Percentiles rank a stretch among this genome's conserved stretches.
phyloP scores from a whole-genome alignment of 2,329 filamentous ascomycete species.

The Cryphonectria radicalis region DNA sequence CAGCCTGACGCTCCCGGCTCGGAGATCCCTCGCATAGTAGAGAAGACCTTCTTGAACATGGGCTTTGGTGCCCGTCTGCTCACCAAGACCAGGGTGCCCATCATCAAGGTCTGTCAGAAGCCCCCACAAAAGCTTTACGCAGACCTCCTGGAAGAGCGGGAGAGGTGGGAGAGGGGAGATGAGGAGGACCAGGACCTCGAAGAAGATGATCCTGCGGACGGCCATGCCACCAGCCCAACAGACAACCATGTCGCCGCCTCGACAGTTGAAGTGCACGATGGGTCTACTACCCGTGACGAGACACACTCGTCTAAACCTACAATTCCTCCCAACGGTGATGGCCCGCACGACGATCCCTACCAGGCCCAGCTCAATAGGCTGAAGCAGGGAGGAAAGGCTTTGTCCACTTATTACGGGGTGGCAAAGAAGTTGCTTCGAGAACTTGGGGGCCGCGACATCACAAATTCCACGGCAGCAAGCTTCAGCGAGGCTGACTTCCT shows the following conservation, averaged over 20 bases:
- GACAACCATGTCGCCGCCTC: background rate
- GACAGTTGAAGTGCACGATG: conserved; percentile 15
- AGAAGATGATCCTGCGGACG: conserved; percentile 44
- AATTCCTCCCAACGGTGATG: conserved; percentile 1
- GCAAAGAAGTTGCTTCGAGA: conserved; percentile 56
- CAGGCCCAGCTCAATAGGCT: conserved; percentile 35
- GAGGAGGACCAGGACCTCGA: conserved; percentile 43
- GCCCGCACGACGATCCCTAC: conserved; percentile 5
- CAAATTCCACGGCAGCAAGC: conserved; percentile 48
- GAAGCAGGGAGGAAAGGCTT: conserved; percentile 46
- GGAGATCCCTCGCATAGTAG: conserved; percentile 73
- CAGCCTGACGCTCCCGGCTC: conserved; percentile 59
- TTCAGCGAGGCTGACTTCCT: conserved; percentile 51
- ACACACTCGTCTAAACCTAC: background rate
- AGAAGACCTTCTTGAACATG: conserved; percentile 72
- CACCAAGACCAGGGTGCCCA: conserved; percentile 79
- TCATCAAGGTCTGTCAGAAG: conserved; percentile 82
- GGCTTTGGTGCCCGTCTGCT: conserved; percentile 79
- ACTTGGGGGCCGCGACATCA: conserved; percentile 55
- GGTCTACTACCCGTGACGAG: conserved; percentile 25
- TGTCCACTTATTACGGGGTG: conserved; percentile 51
- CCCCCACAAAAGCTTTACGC: conserved; percentile 64
- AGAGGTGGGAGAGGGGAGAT: conserved; percentile 70
- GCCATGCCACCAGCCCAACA: conserved; percentile 30
- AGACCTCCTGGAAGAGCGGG: conserved; percentile 66